Percentiles rank a stretch among this genome's conserved stretches.
Evolutionary conservation across 306 rosid species (phyloP).

Genomic region (Cajanus cajan): DNA sequence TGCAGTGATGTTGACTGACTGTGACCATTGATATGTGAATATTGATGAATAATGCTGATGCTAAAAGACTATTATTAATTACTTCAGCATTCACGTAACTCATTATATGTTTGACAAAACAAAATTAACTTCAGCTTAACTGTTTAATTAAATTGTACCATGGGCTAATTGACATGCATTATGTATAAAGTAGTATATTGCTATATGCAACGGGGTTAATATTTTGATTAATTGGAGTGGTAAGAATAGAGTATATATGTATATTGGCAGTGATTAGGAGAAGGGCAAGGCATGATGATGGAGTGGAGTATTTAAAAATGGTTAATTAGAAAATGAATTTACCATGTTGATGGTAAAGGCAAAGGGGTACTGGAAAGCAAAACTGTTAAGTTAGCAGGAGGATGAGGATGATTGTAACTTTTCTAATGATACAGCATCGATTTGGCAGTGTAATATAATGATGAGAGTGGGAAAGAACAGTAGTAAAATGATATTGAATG

Average conservation of each 20-base stretch:
- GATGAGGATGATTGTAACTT: constrained; percentile 30
- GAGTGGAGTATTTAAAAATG: neutral
- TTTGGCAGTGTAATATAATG: constrained; percentile 22
- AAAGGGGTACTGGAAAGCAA: constrained; percentile 9
- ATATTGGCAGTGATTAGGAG: neutral
- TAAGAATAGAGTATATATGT: too few species aligned
- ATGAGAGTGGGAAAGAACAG: constrained; percentile 38
- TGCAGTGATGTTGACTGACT: constrained; percentile 22
- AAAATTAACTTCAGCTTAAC: too few species aligned
- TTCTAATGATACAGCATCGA: constrained; percentile 30
- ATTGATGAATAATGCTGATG: neutral
- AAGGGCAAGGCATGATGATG: neutral
- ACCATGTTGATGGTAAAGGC: constrained; percentile 14
- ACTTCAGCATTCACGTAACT: neutral
- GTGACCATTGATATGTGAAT: neutral
- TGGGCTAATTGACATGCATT: neutral
- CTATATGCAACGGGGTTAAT: too few species aligned
- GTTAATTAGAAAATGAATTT: neutral
- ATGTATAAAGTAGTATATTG: neutral
- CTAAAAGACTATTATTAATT: neutral
- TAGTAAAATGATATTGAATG: constrained; percentile 25
- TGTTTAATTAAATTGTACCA: neutral
- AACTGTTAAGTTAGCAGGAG: constrained; percentile 19
- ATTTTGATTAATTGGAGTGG: too few species aligned
- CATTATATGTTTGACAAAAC: too few species aligned